Base-by-base conservation (phyloP, 495 filamentous ascomycete genomes). In the Penicillium riverlandense region DNA sequence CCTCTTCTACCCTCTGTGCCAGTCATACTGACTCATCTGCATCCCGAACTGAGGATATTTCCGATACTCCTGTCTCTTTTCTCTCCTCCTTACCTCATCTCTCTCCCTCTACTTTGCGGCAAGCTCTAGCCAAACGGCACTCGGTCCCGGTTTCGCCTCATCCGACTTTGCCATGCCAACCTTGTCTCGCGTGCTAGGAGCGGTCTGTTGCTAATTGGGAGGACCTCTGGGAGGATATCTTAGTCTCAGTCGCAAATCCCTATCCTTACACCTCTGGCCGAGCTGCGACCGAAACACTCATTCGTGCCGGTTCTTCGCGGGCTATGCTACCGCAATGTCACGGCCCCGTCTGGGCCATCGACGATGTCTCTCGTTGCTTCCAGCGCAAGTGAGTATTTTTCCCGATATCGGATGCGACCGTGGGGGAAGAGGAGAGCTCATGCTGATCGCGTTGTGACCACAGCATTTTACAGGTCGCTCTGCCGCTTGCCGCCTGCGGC, bases 321-420 rank as follows among this genome's bases (percentile, higher is more conserved):
- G 49, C 36, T 35, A 82, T 84, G 81, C 85, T 90, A 58, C 82
- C 80, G 61, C 76, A 79, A 55, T 98, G 92, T 64, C 61, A 77
- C 54, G 80, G 80, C 62, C 86, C 88, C 37, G 71, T 89, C 55
- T 98, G 92, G 92, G 76, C 71, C 54, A 67, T 75, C 47, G 92
- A 98, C 67, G 94, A 98, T 67, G 84, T 98, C 59, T 84, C 85
- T 9, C 68, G 61, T 40, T 97, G 94, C 67, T 90, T 98, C 59
- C 83, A 88, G 57, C 79, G 77, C 71, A 88, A 94, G 91, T 96
- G 45, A 55, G 57, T 61, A 11, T 40, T 47, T 5, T 11, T 7
- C 37, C 28, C 34, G 10, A 14, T 33, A 11, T 42, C 35, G 27
- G 45, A 31, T 9, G 43, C 31, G 40, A 44, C 37, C 38, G 35